Evolutionary conservation across 257 asterid genomes (phyloP), one percentile per base, ranked within the genome.

Genomic region (Jacaranda copaia): DNA sequence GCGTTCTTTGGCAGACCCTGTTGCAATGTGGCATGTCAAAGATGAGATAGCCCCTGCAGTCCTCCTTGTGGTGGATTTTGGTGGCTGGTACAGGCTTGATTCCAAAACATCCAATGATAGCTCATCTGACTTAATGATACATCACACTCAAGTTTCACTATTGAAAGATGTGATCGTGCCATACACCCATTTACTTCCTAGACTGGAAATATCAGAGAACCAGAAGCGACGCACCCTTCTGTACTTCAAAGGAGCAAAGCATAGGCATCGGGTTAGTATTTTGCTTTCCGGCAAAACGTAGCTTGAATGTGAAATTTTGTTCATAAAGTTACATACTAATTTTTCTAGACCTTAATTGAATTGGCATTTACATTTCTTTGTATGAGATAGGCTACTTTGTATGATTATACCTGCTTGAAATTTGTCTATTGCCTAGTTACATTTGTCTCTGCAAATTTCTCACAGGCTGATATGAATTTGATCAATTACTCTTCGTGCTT

Each of bases 1-100:
- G 97, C 94, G 82, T 90, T 92, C 88, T 92, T 90, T 94, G 99
- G 96, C 99, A 94, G 98, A 94, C 96, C 99, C 99, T 77, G 95
- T 92, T 80, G 93, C 99, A 39, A 86, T 94, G 97, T 92, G 93
- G 94, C 99, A 94, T 76, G 85, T 94, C 70, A 92, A 85, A 81
- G 97, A 87, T 3, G 96, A 94, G 83, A 87, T 92, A 18, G 87
- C 98, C 79, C 96, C 97, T 32, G 95, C 97, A 18, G 42, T 94
- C 73, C 96, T 94, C 73, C 93, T 94, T 5, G 93, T 94, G 78
- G 99, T 94, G 83, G 99, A 94, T 87, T 94, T 94, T 75, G 98
- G 99, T 43, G 99, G 99, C 68, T 94, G 99, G 98, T 88, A 76
- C 84, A 86, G 86, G 84, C 84, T 87, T 13, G 99, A 94, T 84